These are phyloP conservation scores for Aspergillus hancockii DNA, from an alignment of 495 filamentous ascomycete species.

Conservation along the genomic window DNA sequence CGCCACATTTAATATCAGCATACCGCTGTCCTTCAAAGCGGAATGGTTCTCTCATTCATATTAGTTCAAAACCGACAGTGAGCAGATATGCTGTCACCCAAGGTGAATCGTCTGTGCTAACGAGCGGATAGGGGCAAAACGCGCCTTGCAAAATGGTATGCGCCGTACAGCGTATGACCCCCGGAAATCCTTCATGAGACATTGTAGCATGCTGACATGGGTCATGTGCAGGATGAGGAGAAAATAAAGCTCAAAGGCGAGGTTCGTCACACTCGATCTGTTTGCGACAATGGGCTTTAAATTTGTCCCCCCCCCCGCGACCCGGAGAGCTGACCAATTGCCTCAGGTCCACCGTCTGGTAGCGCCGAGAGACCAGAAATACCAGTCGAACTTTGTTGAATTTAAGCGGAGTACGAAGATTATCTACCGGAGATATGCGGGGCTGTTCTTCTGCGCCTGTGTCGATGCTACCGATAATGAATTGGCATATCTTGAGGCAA, in stretches of 20 bases:
- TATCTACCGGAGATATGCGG: constrained; percentile 94
- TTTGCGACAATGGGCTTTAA: constrained; percentile 4
- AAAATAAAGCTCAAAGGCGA: constrained; percentile 96
- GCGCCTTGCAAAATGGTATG: constrained; percentile 97
- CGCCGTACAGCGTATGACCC: constrained; percentile 76
- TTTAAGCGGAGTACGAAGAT: constrained; percentile 79
- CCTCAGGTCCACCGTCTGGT: constrained; percentile 90
- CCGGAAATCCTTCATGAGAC: not conserved
- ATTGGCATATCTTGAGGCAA: constrained; percentile 93
- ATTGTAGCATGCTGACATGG: not conserved
- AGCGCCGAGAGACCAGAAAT: constrained; percentile 96
- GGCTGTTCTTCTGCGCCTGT: constrained; percentile 97
- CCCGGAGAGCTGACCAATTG: not conserved
- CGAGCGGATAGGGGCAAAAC: constrained; percentile 81
- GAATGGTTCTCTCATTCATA: constrained; percentile 91
- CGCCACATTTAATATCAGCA: not conserved
- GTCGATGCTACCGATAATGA: constrained; percentile 99
- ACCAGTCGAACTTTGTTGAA: constrained; percentile 99
- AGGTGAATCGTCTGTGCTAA: constrained; percentile 18
- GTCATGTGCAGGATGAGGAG: constrained; percentile 69
- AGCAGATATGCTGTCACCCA: constrained; percentile 27
- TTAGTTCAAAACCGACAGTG: constrained; percentile 97
- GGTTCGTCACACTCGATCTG: constrained; percentile 35
- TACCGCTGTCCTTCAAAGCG: constrained; percentile 17
- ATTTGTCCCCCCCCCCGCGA: too few relatives aligned